These are phyloP conservation scores for Sanghuangporus weigelae DNA, from an alignment of 1,284 basidiomycete genomes.

Conservation along the genomic window DNA sequence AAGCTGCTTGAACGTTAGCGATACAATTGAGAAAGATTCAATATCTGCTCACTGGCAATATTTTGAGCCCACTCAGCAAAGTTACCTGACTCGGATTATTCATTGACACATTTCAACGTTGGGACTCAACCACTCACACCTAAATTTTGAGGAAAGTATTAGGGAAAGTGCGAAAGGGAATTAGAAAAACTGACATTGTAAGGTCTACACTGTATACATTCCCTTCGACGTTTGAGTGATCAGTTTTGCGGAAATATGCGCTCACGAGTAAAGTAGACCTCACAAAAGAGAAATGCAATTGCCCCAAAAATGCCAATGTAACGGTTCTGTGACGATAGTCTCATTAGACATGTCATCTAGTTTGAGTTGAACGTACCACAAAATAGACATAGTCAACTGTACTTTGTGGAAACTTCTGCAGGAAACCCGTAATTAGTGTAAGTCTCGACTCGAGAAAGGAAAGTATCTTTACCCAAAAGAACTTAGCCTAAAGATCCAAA, in stretches of 20 bases:
- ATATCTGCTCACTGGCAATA: neutral
- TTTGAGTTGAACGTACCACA: neutral
- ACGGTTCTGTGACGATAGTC: neutral
- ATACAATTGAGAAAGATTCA: neutral
- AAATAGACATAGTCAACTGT: neutral
- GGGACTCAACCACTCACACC: neutral
- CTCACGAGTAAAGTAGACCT: neutral
- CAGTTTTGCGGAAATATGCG: neutral
- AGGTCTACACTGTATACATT: neutral
- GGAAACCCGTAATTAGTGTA: too few relatives aligned
- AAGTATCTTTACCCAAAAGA: neutral
- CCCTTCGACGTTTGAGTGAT: neutral
- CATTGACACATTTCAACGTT: neutral
- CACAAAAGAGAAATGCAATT: neutral
- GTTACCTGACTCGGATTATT: neutral
- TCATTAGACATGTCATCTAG: neutral
- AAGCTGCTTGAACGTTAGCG: neutral
- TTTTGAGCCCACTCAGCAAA: neutral
- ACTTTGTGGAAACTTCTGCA: neutral
- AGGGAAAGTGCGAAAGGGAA: too few relatives aligned
- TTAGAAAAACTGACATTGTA: neutral
- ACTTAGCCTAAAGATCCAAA: neutral
- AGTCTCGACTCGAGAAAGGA: too few relatives aligned
- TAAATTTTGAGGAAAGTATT: neutral
- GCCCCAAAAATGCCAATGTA: conserved; percentile 6